These are phyloP conservation scores for Rubia yunnanensis DNA, from an alignment of 257 asterid species.

Conservation along the genomic window DNA sequence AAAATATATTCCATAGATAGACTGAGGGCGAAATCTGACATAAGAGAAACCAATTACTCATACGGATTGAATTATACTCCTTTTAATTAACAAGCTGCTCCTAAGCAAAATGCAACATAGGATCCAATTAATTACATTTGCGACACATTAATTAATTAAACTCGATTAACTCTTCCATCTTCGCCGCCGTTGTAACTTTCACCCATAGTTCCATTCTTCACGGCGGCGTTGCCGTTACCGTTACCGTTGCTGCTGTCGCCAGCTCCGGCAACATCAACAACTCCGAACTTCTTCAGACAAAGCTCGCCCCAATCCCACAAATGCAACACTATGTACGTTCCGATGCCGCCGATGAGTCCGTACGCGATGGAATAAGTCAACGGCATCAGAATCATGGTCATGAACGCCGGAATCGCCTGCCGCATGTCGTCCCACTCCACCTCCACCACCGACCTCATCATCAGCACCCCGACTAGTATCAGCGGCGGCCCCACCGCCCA, in stretches of 20 bases:
- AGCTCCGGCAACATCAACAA: conserved; percentile 9
- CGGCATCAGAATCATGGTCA: conserved; percentile 79
- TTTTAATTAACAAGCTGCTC: neutral
- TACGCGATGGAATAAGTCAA: conserved; percentile 86
- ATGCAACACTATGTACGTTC: conserved; percentile 54
- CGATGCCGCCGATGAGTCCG: conserved; percentile 89
- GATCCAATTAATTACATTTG: neutral
- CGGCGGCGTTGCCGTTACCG: neutral
- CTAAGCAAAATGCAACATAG: neutral
- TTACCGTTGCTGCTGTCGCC: neutral
- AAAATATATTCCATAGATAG: neutral
- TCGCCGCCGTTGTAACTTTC: neutral
- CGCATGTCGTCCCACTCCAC: conserved; percentile 90
- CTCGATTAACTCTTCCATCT: conserved; percentile 3
- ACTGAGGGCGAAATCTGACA: neutral
- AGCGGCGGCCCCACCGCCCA: conserved; percentile 99
- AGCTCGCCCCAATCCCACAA: conserved; percentile 55
- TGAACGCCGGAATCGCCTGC: conserved; percentile 91
- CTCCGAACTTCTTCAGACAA: conserved; percentile 27
- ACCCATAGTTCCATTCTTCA: conserved; percentile 13
- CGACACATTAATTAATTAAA: neutral
- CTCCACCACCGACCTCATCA: conserved; percentile 93
- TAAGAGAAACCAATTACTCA: neutral
- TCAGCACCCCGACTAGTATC: conserved; percentile 82
- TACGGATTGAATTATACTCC: neutral